phyloP scores from a whole-genome alignment of 1,284 basidiomycete genomes.

The Mycena sp. region DNA sequence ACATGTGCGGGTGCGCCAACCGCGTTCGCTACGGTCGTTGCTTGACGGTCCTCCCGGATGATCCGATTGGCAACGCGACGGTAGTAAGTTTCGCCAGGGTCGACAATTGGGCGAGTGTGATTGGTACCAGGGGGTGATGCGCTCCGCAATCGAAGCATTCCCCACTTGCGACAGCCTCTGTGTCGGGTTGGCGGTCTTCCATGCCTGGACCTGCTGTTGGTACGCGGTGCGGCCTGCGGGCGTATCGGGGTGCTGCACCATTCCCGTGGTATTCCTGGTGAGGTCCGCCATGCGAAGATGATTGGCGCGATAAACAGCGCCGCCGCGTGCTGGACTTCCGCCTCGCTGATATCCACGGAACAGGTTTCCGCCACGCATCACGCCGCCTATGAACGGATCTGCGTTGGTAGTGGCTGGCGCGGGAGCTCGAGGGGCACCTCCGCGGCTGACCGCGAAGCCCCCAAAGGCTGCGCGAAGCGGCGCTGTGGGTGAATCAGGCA shows the following conservation, averaged over 20 bases:
- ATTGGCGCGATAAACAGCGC: not conserved
- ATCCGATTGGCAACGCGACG: no score
- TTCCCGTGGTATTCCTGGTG: not conserved
- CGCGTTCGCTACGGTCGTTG: not conserved
- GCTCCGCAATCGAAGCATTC: constrained; percentile 3
- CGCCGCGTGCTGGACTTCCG: not conserved
- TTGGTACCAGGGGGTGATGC: no score
- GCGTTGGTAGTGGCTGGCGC: not conserved
- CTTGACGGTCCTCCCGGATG: not conserved
- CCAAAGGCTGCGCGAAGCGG: no score
- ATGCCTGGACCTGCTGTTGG: not conserved
- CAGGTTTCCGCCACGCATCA: no score
- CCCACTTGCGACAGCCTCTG: not conserved
- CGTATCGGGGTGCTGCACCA: not conserved
- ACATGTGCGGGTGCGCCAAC: not conserved
- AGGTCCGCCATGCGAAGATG: not conserved
- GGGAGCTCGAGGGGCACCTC: not conserved
- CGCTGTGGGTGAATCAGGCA: not conserved
- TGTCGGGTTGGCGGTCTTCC: not conserved
- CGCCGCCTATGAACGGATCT: not conserved
- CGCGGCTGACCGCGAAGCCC: no score
- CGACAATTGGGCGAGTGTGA: no score
- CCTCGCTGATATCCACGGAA: not conserved
- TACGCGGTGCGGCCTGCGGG: not conserved
- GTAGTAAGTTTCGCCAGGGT: no score